Base-by-base conservation (phyloP, 345 rosid species). In the Salix suchowensis region DNA sequence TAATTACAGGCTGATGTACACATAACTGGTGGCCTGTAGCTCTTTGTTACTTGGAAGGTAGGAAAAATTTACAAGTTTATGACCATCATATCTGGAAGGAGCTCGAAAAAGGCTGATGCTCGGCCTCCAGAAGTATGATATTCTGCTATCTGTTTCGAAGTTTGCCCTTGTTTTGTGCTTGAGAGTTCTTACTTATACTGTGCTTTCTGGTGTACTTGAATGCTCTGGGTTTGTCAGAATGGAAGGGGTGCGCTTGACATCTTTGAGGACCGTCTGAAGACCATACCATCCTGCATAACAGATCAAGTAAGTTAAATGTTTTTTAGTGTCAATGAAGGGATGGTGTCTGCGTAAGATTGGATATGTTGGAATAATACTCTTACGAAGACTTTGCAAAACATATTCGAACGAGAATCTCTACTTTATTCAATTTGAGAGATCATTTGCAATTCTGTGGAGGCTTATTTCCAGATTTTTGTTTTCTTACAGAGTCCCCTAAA, bases 21-120 rank as follows among this genome's bases (percentile, higher is more conserved):
- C 97, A 95, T 86, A 90, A 95, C 81, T 95, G 98, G 98, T 95
- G 98, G 98, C 98, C 93, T 68, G 85, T 91, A 68, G 95, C 98
- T 48, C 92, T 95, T 65, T 95, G 98, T 86, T 95, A 89, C 88
- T 77, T 95, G 86, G 98, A 93, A 89, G 97, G 97, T 78, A 77
- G 74, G 65, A 89, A 86, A 79, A 86, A 91, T 50, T 73, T 85
- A 70, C 97, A 89, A 75, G 77, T 93, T 75, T 93, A 93, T 46
- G 97, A 95, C 71, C 76, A 83, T 76, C 80, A 72, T 78, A 93
- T 95, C 77, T 88, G 93, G 97, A 89, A 88, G 72, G 98, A 93
- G 79, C 58, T 95, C 80, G 92, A 91, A 78, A 87, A 75, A 67
- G 69, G 69, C 68, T 18, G 96, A 88, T 76, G 87, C 92, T 2